These are phyloP conservation scores for Epichloe aotearoae DNA, from an alignment of 2,329 filamentous ascomycete species.

Conservation along the genomic window DNA sequence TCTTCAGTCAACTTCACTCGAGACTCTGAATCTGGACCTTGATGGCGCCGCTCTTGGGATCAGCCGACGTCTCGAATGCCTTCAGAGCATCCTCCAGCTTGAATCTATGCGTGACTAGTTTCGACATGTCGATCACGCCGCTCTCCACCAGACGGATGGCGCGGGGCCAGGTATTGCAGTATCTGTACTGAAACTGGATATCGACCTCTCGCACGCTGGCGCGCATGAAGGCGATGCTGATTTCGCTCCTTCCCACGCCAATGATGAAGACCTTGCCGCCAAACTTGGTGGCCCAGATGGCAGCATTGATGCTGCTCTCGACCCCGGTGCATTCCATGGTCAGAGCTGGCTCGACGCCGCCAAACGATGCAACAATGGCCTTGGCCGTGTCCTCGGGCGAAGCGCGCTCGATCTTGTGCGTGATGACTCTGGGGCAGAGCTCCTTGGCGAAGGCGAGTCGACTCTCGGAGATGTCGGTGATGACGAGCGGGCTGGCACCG, in stretches of 20 bases:
- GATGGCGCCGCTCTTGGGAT: conserved; percentile 88
- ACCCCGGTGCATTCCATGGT: conserved; percentile 91
- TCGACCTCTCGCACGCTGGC: conserved; percentile 85
- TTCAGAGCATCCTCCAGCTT: conserved; percentile 73
- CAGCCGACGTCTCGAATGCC: conserved; percentile 78
- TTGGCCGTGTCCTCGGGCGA: conserved; percentile 59
- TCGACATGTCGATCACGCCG: conserved; percentile 67
- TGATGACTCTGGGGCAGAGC: conserved; percentile 65
- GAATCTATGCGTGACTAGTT: conserved; percentile 80
- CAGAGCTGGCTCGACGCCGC: conserved; percentile 67
- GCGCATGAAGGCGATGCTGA: conserved; percentile 91
- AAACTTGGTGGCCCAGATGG: conserved; percentile 85
- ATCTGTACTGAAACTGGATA: conserved; percentile 92
- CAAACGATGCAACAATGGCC: conserved; percentile 54
- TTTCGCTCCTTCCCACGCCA: conserved; percentile 88
- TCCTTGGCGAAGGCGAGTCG: conserved; percentile 74
- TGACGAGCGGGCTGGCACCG: conserved; percentile 79
- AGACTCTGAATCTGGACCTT: conserved; percentile 87
- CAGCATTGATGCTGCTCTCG: conserved; percentile 72
- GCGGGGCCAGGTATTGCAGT: conserved; percentile 90
- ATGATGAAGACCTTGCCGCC: conserved; percentile 96
- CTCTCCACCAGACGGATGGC: conserved; percentile 80
- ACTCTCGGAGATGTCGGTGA: conserved; percentile 87
- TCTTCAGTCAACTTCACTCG: conserved; percentile 24
- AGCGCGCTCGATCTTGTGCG: conserved; percentile 60